Percentiles rank a stretch among this genome's conserved stretches.
phyloP scores from a whole-genome alignment of 805 yeast genomes.

The Kuraishia capsulata region DNA sequence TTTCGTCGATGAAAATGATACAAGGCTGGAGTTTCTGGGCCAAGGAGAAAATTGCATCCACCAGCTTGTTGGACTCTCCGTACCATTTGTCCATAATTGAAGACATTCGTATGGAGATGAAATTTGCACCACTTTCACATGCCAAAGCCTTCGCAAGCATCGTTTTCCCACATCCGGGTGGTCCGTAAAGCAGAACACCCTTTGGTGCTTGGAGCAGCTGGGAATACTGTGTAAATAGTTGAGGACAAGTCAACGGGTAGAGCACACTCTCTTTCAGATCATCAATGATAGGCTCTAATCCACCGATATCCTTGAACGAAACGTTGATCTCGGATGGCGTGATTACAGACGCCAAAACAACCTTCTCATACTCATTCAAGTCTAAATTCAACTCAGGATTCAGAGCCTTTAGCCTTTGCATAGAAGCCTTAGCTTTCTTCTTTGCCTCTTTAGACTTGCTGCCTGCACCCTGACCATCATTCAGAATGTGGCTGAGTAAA shows the following conservation, averaged over 20 bases:
- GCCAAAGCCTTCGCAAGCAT: constrained; percentile 96
- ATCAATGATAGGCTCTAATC: constrained; percentile 71
- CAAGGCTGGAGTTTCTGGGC: constrained; percentile 91
- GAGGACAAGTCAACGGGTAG: constrained; percentile 81
- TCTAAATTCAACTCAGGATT: constrained; percentile 51
- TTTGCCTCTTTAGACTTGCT: constrained; percentile 45
- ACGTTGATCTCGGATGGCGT: constrained; percentile 78
- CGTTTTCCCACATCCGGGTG: constrained; percentile 98
- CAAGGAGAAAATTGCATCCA: constrained; percentile 84
- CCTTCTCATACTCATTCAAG: constrained; percentile 66
- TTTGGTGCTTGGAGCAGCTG: constrained; percentile 87
- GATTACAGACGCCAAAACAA: constrained; percentile 69
- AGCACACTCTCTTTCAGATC: constrained; percentile 85
- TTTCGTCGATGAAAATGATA: constrained; percentile 91
- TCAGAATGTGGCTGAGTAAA: constrained; percentile 22
- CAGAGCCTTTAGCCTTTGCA: constrained; percentile 45
- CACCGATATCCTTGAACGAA: constrained; percentile 80
- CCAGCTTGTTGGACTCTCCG: constrained; percentile 91
- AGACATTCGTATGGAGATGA: constrained; percentile 86
- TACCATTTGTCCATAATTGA: constrained; percentile 96
- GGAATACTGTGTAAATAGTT: constrained; percentile 87
- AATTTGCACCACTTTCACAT: constrained; percentile 83
- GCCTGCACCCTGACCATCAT: constrained; percentile 22
- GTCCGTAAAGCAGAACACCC: constrained; percentile 88
- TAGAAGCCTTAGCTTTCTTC: constrained; percentile 47